A percentile compares a stretch with the other conserved stretches of the same genome.
Evolutionary conservation across 768 basidiomycete species (phyloP).

Genomic region (Dentipellis fragilis): DNA sequence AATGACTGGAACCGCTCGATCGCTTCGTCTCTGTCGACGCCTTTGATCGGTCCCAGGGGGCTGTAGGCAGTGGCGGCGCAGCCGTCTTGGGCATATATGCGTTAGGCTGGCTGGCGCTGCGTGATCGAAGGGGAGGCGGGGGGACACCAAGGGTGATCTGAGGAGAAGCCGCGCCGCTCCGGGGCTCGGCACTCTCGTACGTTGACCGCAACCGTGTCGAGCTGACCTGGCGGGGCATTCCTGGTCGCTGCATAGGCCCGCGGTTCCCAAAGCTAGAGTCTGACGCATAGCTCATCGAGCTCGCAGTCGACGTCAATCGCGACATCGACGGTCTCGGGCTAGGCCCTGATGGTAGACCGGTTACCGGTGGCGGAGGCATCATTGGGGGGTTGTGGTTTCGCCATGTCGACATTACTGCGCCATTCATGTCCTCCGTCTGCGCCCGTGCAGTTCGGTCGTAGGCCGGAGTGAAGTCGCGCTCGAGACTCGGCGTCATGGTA

Average conservation of each 20-base stretch:
- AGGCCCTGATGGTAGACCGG: slow-evolving; percentile 12
- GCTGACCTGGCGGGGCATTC: slow-evolving; percentile 9
- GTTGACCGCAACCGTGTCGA: slow-evolving; percentile 10
- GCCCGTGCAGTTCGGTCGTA: slow-evolving; percentile 13
- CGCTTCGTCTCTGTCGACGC: slow-evolving; percentile 48
- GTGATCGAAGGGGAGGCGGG: slow-evolving; percentile 41
- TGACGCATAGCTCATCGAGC: slow-evolving; percentile 9
- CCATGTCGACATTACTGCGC: slow-evolving; percentile 12
- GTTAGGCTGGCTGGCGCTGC: slow-evolving; percentile 73
- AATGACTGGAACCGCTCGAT: slow-evolving; percentile 79
- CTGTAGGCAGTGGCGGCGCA: slow-evolving; percentile 43
- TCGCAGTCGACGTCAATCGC: slow-evolving; percentile 8
- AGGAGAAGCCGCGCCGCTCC: slow-evolving; percentile 4
- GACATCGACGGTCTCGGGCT: slow-evolving; percentile 1
- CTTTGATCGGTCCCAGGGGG: slow-evolving; percentile 40
- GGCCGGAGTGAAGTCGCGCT: slow-evolving; percentile 3
- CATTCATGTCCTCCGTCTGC: slow-evolving; percentile 13
- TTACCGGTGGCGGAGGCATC: neutral
- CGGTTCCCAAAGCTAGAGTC: slow-evolving; percentile 6
- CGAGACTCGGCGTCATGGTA: slow-evolving; percentile 5
- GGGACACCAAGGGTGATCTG: slow-evolving; percentile 7
- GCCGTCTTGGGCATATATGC: slow-evolving; percentile 51
- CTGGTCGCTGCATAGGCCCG: slow-evolving; percentile 6
- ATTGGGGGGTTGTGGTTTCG: slow-evolving; percentile 8
- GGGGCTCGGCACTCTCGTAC: slow-evolving; percentile 6